Conservation (phyloP, 257 asterid species). For the Solanum rostratum region DNA sequence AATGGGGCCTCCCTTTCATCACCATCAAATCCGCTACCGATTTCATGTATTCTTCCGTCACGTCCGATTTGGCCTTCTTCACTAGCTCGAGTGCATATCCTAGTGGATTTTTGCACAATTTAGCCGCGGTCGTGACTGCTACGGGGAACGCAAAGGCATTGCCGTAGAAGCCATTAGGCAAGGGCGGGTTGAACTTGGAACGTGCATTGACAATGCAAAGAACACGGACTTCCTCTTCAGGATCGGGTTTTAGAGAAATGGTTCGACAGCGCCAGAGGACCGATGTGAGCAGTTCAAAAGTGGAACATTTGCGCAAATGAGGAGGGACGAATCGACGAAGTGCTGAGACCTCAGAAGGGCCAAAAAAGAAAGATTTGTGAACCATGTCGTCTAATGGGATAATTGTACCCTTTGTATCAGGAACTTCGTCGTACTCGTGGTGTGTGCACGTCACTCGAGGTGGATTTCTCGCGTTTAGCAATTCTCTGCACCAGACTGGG, state of each 20-base stretch:
- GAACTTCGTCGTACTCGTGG: slow-evolving; percentile 43
- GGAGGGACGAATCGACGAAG: slow-evolving; percentile 31
- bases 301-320: slow-evolving; percentile 20
- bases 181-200: background rate
- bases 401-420: slow-evolving; percentile 28
- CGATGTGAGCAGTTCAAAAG: slow-evolving; percentile 23
- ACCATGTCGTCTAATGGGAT: slow-evolving; percentile 35
- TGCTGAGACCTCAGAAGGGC: slow-evolving; percentile 28
- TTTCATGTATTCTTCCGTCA: slow-evolving; percentile 20
- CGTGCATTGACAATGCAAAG: slow-evolving; percentile 15
- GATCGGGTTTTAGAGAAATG: slow-evolving; percentile 9
- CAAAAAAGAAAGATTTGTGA: slow-evolving; percentile 43
- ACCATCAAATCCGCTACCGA: slow-evolving; percentile 29
- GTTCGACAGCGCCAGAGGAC: slow-evolving; percentile 26
- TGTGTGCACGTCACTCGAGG: slow-evolving; percentile 27
- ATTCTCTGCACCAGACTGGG: slow-evolving; percentile 57
- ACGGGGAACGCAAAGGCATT: slow-evolving; percentile 23
- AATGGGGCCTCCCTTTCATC: slow-evolving; percentile 16
- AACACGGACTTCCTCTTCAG: slow-evolving; percentile 21
- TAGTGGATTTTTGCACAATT: slow-evolving; percentile 12
- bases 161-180: slow-evolving; percentile 27
- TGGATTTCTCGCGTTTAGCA: slow-evolving; percentile 36
- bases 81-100: slow-evolving; percentile 20
- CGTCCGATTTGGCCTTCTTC: slow-evolving; percentile 9
- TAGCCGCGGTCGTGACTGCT: slow-evolving; percentile 16